Evolutionary conservation across 2,329 filamentous ascomycete species (phyloP).

Genomic region (Cryphonectria japonica): DNA sequence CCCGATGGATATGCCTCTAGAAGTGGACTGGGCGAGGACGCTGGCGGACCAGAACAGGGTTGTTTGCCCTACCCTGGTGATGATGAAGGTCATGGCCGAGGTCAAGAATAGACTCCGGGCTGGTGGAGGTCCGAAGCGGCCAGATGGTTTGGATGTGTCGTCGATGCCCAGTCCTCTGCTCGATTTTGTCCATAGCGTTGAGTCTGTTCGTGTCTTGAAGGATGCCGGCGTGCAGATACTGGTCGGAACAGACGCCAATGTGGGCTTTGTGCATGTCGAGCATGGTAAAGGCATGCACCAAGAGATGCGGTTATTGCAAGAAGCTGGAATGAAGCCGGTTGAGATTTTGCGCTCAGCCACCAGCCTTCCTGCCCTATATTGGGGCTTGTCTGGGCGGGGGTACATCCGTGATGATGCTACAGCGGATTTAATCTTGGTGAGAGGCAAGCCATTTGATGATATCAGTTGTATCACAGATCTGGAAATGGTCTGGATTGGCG

Average conservation of each 20-base stretch:
- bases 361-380: constrained; percentile 2
- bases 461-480: background rate
- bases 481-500: constrained; percentile 1
- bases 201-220: background rate
- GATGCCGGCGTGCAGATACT: background rate
- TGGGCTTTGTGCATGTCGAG: background rate
- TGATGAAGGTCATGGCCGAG: background rate
- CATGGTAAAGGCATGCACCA: background rate
- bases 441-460: background rate
- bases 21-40: background rate
- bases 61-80: constrained; percentile 6
- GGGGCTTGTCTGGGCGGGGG: constrained; percentile 3
- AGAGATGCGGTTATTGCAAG: background rate
- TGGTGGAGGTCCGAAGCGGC: background rate
- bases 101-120: background rate
- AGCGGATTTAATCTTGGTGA: background rate
- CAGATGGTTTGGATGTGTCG: background rate
- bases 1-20: background rate
- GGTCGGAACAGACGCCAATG: constrained; percentile 3
- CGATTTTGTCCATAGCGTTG: background rate
- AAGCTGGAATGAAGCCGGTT: background rate
- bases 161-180: background rate
- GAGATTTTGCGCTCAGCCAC: constrained; percentile 2
- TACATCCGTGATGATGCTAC: background rate
- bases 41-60: background rate